These are phyloP conservation scores for Arxiozyma telluris DNA, from an alignment of 1,139 yeast species.

Conservation along the genomic window DNA sequence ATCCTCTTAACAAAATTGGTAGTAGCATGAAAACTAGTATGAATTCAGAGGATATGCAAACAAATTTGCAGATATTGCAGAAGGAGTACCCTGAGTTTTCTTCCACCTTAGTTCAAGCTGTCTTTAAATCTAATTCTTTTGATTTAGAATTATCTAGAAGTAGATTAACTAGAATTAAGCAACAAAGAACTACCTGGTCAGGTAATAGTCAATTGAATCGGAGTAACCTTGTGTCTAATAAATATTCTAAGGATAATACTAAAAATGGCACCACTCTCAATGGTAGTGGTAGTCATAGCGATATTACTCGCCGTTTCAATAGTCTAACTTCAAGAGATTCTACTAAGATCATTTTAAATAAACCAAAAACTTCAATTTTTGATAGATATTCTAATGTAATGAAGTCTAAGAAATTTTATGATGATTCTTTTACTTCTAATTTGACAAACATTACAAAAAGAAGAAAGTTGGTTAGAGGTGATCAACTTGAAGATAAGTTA, in stretches of 20 bases:
- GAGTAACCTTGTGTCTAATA: background rate
- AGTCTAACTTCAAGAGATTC: conserved; percentile 21
- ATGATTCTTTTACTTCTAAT: background rate
- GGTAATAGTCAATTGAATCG: background rate
- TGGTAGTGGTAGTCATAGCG: background rate
- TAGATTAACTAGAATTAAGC: conserved; percentile 34
- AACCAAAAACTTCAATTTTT: conserved; percentile 45
- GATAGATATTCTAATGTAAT: conserved; percentile 29
- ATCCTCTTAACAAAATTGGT: background rate
- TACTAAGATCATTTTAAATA: conserved; percentile 50
- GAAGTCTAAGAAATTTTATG: background rate
- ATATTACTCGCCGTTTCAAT: background rate
- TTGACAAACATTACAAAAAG: conserved; percentile 12
- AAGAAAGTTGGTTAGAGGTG: conserved; percentile 28
- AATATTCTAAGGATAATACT: background rate
- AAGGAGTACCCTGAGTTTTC: conserved; percentile 40
- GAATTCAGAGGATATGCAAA: background rate
- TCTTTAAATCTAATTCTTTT: conserved; percentile 52
- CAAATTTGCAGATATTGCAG: conserved; percentile 10
- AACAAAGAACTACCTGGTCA: conserved; percentile 26
- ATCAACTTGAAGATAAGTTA: conserved; percentile 9
- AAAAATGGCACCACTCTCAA: background rate
- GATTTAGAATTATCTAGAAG: conserved; percentile 47
- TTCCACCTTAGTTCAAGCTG: conserved; percentile 48
- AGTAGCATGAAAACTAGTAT: background rate